Conservation (phyloP, 352 stramenopile genomes). For the Phytophthora cactorum region DNA sequence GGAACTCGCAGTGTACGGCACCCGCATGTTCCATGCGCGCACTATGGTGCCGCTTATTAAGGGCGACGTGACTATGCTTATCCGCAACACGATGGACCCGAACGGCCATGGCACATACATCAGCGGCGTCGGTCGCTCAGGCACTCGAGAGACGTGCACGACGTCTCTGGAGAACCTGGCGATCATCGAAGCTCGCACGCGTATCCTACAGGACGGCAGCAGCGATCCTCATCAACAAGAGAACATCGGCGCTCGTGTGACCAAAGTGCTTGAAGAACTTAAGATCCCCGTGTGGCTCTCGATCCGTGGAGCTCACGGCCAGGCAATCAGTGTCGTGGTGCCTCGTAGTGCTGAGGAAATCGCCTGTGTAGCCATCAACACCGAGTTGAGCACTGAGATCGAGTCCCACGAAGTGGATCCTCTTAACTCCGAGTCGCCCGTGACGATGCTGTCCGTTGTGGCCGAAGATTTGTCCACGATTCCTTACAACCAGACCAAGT, state of each 20-base stretch:
- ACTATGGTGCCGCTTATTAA: slow-evolving; percentile 90
- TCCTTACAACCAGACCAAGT: slow-evolving; percentile 75
- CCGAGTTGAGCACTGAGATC: slow-evolving; percentile 64
- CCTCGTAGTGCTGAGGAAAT: slow-evolving; percentile 41
- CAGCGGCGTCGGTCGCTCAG: slow-evolving; percentile 59
- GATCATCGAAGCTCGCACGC: slow-evolving; percentile 82
- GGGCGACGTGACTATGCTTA: slow-evolving; percentile 80
- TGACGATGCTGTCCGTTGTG: slow-evolving; percentile 89
- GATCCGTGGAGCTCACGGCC: slow-evolving; percentile 82
- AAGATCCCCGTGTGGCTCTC: slow-evolving; percentile 82
- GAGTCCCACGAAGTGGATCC: slow-evolving; percentile 77
- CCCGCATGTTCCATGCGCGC: slow-evolving; percentile 84
- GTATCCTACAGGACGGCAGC: slow-evolving; percentile 76
- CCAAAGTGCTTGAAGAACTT: slow-evolving; percentile 66
- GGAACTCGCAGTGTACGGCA: slow-evolving; percentile 83
- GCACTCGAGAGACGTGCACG: slow-evolving; percentile 75
- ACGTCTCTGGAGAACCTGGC: slow-evolving; percentile 84
- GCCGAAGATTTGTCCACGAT: slow-evolving; percentile 79
- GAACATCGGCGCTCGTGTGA: slow-evolving; percentile 79
- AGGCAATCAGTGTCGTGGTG: slow-evolving; percentile 83
- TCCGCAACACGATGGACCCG: slow-evolving; percentile 86
- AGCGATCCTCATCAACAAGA: slow-evolving; percentile 52
- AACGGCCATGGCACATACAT: slow-evolving; percentile 85
- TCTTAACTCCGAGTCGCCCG: slow-evolving; percentile 67
- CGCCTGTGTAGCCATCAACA: slow-evolving; percentile 52